phyloP scores from a whole-genome alignment of 345 rosid species.

The Theobroma cacao region DNA sequence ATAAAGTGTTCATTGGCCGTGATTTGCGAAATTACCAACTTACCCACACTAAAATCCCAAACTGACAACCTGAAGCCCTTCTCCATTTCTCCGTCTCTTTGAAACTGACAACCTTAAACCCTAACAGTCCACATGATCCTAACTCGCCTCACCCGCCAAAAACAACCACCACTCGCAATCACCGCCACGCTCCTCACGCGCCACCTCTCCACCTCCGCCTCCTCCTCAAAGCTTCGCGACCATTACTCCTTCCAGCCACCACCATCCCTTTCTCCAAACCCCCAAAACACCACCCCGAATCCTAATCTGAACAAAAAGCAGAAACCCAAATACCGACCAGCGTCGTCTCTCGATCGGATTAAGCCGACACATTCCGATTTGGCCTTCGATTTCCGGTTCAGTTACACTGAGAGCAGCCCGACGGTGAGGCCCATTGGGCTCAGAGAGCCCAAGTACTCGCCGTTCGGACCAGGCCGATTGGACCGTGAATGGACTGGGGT shows the following conservation, averaged over 20 bases:
- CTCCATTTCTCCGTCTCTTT: background rate
- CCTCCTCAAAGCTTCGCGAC: slow-evolving; percentile 70
- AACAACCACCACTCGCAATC: slow-evolving; percentile 17
- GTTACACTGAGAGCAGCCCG: slow-evolving; percentile 82
- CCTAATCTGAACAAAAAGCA: slow-evolving; percentile 35
- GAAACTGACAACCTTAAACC: background rate
- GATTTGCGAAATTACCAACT: background rate
- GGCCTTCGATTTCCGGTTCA: slow-evolving; percentile 83
- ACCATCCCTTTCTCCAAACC: slow-evolving; percentile 44
- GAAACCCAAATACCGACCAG: slow-evolving; percentile 80
- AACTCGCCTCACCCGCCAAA: slow-evolving; percentile 55
- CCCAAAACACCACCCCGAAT: slow-evolving; percentile 26
- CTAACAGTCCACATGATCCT: slow-evolving; percentile 30
- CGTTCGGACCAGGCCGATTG: slow-evolving; percentile 80
- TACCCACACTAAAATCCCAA: background rate
- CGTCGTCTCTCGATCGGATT: slow-evolving; percentile 70
- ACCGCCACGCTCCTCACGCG: slow-evolving; percentile 28
- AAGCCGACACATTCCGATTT: slow-evolving; percentile 54
- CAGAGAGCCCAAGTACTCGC: slow-evolving; percentile 93
- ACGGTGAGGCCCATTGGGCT: slow-evolving; percentile 77
- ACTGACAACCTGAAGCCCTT: background rate
- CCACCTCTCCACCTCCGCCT: slow-evolving; percentile 33
- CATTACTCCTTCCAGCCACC: slow-evolving; percentile 71
- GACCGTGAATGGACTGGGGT: slow-evolving; percentile 89
- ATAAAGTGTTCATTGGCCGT: no score